These are phyloP conservation scores for Panicum miliaceum DNA, from an alignment of 176 grass and related monocot species.

Conservation along the genomic window DNA sequence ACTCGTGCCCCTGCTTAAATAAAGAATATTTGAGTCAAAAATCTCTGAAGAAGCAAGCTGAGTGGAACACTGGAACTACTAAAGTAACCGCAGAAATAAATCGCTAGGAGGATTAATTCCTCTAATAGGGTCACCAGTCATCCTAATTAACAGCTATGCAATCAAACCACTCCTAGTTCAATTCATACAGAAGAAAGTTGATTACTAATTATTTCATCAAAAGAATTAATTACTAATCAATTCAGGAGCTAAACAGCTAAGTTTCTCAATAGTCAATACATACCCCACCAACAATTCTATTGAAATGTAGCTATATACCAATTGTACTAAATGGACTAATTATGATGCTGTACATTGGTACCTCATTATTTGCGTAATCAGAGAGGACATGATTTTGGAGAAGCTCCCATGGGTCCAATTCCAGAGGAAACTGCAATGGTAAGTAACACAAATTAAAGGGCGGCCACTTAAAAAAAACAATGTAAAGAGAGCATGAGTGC, in stretches of 20 bases:
- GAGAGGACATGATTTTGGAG: slow-evolving; percentile 85
- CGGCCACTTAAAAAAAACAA: background rate
- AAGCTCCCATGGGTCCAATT: slow-evolving; percentile 84
- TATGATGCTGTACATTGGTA: slow-evolving; percentile 42
- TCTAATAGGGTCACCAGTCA: slow-evolving; percentile 10
- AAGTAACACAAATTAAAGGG: slow-evolving; percentile 43
- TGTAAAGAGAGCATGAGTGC: background rate
- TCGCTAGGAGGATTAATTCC: slow-evolving; percentile 15
- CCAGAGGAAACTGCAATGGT: slow-evolving; percentile 84
- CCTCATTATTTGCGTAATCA: slow-evolving; percentile 86
- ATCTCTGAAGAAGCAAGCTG: slow-evolving; percentile 35
- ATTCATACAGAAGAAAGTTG: slow-evolving; percentile 11
- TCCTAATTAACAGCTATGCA: slow-evolving; percentile 4
- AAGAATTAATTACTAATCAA: too few species aligned
- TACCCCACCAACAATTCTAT: background rate
- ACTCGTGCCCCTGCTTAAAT: slow-evolving; percentile 86
- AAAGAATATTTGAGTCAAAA: slow-evolving; percentile 59
- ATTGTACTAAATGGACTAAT: slow-evolving; percentile 9
- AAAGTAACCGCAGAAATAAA: slow-evolving; percentile 6
- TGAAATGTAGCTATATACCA: slow-evolving; percentile 10
- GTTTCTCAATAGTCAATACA: background rate
- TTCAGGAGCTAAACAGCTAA: background rate
- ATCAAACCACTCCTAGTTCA: background rate
- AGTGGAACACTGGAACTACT: slow-evolving; percentile 32
- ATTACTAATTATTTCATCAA: background rate